Evolutionary conservation across 495 filamentous ascomycete genomes (phyloP).

Genomic region (Rusavskia elegans): DNA sequence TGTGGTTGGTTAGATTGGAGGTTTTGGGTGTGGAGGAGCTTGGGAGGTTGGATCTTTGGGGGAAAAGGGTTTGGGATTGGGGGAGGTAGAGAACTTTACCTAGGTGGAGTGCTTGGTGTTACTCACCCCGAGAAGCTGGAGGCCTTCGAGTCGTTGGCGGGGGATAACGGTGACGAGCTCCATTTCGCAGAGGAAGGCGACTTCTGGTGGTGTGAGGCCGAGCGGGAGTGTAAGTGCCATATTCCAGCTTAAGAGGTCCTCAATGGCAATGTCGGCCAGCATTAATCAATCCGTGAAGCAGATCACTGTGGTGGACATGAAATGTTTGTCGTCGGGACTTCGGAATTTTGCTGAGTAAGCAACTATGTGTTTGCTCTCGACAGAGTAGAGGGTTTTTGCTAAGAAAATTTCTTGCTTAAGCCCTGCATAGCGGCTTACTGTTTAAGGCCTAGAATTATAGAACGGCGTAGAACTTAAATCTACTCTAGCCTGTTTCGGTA

Average conservation of each 20-base stretch:
- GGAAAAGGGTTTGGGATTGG: not conserved
- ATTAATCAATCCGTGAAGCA: too few relatives aligned
- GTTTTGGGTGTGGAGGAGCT: not conserved
- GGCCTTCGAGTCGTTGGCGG: slow-evolving; percentile 73
- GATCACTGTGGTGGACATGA: too few relatives aligned
- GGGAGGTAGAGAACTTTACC: not conserved
- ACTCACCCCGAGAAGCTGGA: slow-evolving; percentile 71
- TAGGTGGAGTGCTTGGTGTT: not conserved
- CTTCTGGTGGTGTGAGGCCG: slow-evolving; percentile 75
- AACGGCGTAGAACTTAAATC: too few relatives aligned
- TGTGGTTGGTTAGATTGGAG: not conserved
- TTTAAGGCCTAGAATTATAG: too few relatives aligned
- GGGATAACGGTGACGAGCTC: slow-evolving; percentile 85
- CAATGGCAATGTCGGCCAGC: too few relatives aligned
- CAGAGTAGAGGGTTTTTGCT: too few relatives aligned
- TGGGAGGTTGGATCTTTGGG: not conserved
- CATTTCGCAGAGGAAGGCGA: slow-evolving; percentile 95
- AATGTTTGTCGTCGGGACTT: too few relatives aligned
- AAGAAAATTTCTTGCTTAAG: too few relatives aligned
- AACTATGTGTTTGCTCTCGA: too few relatives aligned
- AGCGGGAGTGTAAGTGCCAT: slow-evolving; percentile 78
- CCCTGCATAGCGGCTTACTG: too few relatives aligned
- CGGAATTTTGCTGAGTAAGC: too few relatives aligned
- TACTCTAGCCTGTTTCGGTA: too few relatives aligned
- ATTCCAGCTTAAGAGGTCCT: not conserved